Conservation (phyloP, 352 stramenopile genomes). For the Pythium periplocum region DNA sequence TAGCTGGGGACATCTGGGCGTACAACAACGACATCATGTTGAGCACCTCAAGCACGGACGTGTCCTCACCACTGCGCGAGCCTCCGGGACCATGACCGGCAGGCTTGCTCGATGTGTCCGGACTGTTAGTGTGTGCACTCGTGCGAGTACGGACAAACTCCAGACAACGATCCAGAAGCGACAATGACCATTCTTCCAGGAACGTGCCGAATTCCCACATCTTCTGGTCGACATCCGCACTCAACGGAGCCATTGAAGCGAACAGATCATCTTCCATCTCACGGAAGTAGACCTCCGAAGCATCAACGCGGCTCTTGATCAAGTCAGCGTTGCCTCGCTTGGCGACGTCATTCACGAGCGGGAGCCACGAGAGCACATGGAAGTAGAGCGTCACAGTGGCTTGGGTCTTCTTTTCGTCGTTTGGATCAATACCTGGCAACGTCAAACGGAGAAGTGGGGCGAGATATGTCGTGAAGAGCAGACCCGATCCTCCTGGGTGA, state of each 20-base stretch:
- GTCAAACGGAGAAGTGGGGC: slow-evolving; percentile 53
- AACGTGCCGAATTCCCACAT: slow-evolving; percentile 56
- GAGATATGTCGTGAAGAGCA: slow-evolving; percentile 59
- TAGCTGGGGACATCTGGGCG: slow-evolving; percentile 49
- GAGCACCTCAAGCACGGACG: slow-evolving; percentile 47
- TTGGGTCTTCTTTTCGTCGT: slow-evolving; percentile 73
- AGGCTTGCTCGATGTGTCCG: slow-evolving; percentile 13
- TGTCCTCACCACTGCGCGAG: slow-evolving; percentile 31
- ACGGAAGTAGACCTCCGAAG: slow-evolving; percentile 12
- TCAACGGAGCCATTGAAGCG: slow-evolving; percentile 22
- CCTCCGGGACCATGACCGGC: slow-evolving; percentile 11
- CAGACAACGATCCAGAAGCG: slow-evolving; percentile 57
- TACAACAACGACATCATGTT: slow-evolving; percentile 62
- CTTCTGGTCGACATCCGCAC: slow-evolving; percentile 32
- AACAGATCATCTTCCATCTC: slow-evolving; percentile 46
- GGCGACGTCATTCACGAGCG: slow-evolving; percentile 56
- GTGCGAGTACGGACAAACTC: slow-evolving; percentile 58
- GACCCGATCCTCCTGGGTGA: slow-evolving; percentile 28
- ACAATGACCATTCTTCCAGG: slow-evolving; percentile 62
- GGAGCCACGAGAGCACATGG: slow-evolving; percentile 58
- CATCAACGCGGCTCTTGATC: slow-evolving; percentile 2
- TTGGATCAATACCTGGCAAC: slow-evolving; percentile 66
- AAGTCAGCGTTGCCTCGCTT: slow-evolving; percentile 27
- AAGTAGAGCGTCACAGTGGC: slow-evolving; percentile 67
- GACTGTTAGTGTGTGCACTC: slow-evolving; percentile 24